Base-by-base conservation (phyloP, 768 basidiomycete species). In the Boletus sp. region DNA sequence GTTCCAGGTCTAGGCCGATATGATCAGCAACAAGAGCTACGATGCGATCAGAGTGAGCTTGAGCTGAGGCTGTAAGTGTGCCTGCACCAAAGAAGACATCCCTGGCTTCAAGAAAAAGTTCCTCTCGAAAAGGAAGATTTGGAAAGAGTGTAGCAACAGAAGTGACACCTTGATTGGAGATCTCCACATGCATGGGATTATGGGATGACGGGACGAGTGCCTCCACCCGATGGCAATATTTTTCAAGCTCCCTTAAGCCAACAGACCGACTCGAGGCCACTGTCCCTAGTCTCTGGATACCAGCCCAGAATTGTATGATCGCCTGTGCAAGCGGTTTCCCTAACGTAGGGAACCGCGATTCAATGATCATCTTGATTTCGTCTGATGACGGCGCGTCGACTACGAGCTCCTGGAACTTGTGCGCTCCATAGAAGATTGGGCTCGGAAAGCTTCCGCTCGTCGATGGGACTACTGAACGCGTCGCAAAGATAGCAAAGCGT, bases 41-140 rank as follows among this genome's bases (percentile, higher is more conserved):
- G 48, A 93, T 74, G 3, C 72, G 70, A 7, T 79, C 75, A 15
- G 74, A 57, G 58, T 84, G 80, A 5, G 74, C 70, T 46, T 74
- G 81, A 43, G 83, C 79, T 9, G 80, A 68, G 1, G 77, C 58
- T 2, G 83, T 85, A 46, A 79, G 75, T 5, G 75, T 70, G 15
- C 83, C 82, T 25, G 84, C 79, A 35, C 92, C 91, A 59, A 97
- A 92, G 74, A 99, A 98, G 23, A 96, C 83, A 67, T 98, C 97
- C 19, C 88, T 79, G 0, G 91, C 90, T 65, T 94, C 90, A 39
- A 92, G 75, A 63, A 87, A 94, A 30, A 98, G 83, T 49, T 94
- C 92, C 69, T 98, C 95, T 39, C 93, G 84, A 2, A 95, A 66
- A 0, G 79, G 72, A 5, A 87, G 83, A 64, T 93, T 91, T 5